Conservation (phyloP, 2,329 filamentous ascomycete genomes). For the Chalaropsis ovoidea region DNA sequence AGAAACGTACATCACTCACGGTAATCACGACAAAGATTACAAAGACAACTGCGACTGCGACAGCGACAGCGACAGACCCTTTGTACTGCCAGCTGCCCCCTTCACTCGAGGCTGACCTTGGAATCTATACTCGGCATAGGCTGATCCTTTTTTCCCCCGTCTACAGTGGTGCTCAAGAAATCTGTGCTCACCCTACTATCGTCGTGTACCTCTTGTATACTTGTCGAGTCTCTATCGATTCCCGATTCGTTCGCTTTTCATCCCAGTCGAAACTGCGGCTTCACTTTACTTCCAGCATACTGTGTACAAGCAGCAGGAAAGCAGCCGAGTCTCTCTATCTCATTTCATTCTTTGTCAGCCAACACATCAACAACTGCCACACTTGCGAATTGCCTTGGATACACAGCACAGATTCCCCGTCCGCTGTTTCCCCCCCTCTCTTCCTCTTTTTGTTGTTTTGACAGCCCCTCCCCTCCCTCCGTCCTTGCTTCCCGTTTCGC, state of each 20-base stretch:
- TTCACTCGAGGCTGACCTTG: not conserved
- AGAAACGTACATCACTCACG: too few species aligned
- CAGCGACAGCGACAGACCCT: not conserved
- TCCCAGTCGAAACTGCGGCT: not conserved
- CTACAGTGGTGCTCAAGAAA: not conserved
- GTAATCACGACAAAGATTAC: not conserved
- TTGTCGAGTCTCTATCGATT: not conserved
- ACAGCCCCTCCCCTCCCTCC: too few species aligned
- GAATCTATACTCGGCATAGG: not conserved
- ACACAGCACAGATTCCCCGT: slow-evolving; percentile 3
- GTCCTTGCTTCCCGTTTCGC: not conserved
- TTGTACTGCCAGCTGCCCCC: not conserved
- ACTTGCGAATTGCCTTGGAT: not conserved
- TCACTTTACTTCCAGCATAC: not conserved
- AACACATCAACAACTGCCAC: not conserved
- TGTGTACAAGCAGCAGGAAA: not conserved
- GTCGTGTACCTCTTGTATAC: not conserved
- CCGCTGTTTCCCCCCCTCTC: not conserved
- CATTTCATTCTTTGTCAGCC: not conserved
- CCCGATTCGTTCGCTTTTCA: not conserved
- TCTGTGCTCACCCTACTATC: not conserved
- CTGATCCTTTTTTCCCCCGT: not conserved
- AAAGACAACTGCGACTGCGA: not conserved
- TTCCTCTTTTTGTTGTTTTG: too few species aligned
- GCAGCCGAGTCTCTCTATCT: not conserved